Evolutionary conservation across 805 yeast species (phyloP), one percentile per base, ranked within the genome.

Genomic region (Cyberlindnera samutprakarnensis): DNA sequence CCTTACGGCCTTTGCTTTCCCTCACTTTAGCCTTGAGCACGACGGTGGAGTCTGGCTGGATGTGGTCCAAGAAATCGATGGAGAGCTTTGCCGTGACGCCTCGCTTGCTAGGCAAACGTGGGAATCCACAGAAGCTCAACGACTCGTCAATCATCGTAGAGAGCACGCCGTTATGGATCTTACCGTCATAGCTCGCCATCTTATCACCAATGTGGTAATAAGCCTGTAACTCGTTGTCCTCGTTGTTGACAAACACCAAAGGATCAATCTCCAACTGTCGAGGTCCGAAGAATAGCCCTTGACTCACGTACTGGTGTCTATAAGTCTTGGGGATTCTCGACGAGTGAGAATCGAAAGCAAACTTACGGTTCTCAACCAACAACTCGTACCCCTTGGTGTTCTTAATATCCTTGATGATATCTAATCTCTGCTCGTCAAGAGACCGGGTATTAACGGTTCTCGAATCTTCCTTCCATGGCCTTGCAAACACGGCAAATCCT

Each of bases 61-160:
- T 56, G 25, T 68, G 66, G n/a, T 51, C 38, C 8, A 46, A 23
- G 55, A 85, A 90, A 32, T 80, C 65, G 7, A 90, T 63, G 3
- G 69, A 57, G 26, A 90, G 61, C 31, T 66, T 69, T 0, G 95
- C 98, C 1, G 98, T 90, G 16, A 92, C 95, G 11, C 97, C 98
- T 31, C 80, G 66, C 35, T 75, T 70, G 36, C 77, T 74, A 1
- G 97, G 97, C 10, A 90, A 62, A 18, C 69, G 60, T 4, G 85
- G 75, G 52, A 87, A 90, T 12, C 96, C 97, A 48, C 94, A 82
- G 27, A 75, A 66, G 47, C 95, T 85, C 18, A 90, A 59, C 0
- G 81, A 79, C 52, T 88, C 96, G 56, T 90, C 97, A 32, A 90
- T 42, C 11, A 90, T 54, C 2, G 94, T 77, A 2, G 94, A 70